Base-by-base conservation (phyloP, 441 rosid species). In the Erodium texanum region DNA sequence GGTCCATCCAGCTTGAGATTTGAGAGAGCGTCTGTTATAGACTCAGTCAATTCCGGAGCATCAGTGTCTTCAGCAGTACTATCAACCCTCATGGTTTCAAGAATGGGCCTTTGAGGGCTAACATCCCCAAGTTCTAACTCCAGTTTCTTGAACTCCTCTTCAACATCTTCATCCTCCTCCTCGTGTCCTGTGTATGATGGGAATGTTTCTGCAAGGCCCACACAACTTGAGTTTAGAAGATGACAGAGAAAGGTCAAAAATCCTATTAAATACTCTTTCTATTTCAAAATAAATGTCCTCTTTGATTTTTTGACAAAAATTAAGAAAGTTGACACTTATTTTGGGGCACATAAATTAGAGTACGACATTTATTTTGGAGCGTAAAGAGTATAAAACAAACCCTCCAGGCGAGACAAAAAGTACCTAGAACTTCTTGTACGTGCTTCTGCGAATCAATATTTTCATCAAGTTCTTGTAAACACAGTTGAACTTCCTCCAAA, bases 91-190 rank as follows among this genome's bases (percentile, higher is more conserved):
- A n/a, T 70, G 24, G 73, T 14, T 58, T 66, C 56, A 3, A 66
- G 65, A 59, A 74, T n/a, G n/a, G n/a, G n/a, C n/a, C n/a, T 27
- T 27, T 27, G 29, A 27, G 29, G 29, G 29, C 29, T 27, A 27
- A 27, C 86, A 59, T 76, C 79, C 74, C 76, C 85, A 65, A 87
- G 66, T 78, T 86, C 89, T 74, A 82, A 67, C 79, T 88, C 92
- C 66, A 89, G 48, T 68, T 82, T 83, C 74, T 66, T 75, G 70
- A 89, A 83, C 77, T 89, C 95, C 67, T 84, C 92, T 75, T 84
- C 89, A 0, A 87, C 65, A 65, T 84, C 84, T 75, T 88, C 95
- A 64, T 87, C 96, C 61, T 88, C 95, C 62, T 87, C 96, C 61
- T 87, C 92, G n/a, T 77, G 62, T 64, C 68, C 86, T n/a, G 71